Percentiles rank a stretch among this genome's conserved stretches.
phyloP scores from a whole-genome alignment of 345 rosid species.

The Sonneratia caseolaris region DNA sequence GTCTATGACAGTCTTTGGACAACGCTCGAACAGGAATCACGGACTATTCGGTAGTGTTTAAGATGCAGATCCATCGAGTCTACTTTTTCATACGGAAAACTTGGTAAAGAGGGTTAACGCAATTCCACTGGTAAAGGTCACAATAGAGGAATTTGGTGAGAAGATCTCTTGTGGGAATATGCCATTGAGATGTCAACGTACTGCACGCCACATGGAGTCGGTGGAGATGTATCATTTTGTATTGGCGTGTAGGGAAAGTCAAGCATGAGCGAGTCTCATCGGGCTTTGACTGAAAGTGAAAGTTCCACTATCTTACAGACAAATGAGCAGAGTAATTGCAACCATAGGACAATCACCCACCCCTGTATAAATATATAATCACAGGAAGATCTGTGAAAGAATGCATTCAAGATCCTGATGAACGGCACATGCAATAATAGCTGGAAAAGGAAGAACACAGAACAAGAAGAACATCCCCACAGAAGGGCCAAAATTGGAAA shows the following conservation, averaged over 20 bases:
- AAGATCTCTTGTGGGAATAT: background rate
- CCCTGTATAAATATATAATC: background rate
- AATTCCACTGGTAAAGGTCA: background rate
- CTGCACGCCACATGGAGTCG: background rate
- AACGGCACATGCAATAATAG: background rate
- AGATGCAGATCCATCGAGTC: background rate
- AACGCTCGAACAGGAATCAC: background rate
- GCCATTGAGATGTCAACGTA: background rate
- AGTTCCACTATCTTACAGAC: background rate
- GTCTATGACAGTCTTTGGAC: background rate
- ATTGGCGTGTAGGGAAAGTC: background rate
- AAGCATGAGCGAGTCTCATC: background rate
- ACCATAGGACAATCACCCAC: background rate
- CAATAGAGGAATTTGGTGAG: background rate
- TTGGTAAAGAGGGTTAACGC: background rate
- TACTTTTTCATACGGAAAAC: constrained; percentile 1
- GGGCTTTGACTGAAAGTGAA: background rate
- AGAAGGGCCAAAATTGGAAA: background rate
- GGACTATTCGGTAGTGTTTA: background rate
- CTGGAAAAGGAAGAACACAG: too few species aligned
- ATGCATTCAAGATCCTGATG: constrained; percentile 3
- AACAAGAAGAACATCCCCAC: too few species aligned
- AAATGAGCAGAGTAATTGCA: background rate
- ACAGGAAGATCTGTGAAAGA: constrained; percentile 10
- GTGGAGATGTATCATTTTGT: background rate